phyloP scores from a whole-genome alignment of 108 stramenopile species.

The Asterionellopsis glacialis region DNA sequence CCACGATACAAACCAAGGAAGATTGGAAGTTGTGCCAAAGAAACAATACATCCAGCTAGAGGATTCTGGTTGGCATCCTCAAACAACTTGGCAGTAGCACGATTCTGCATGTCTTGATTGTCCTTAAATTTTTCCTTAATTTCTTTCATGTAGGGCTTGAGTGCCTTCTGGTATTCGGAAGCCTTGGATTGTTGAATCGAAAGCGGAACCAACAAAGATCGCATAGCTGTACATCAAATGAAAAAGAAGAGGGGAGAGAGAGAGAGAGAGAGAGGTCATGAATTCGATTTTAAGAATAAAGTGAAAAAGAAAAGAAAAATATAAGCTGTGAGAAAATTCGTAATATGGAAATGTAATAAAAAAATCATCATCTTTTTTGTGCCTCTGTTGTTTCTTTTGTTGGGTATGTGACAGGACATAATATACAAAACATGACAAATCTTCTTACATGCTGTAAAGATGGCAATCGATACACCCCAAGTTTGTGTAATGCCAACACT shows the following conservation, averaged over 20 bases:
- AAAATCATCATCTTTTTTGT: too few relatives aligned
- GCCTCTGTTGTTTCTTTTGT: neutral
- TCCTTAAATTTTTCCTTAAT: slow-evolving; percentile 89
- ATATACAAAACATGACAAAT: neutral
- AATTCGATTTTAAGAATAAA: neutral
- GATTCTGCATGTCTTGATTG: slow-evolving; percentile 82
- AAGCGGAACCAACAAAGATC: slow-evolving; percentile 82
- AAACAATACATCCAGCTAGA: slow-evolving; percentile 89
- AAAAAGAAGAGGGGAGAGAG: too few relatives aligned
- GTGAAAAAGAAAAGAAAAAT: neutral
- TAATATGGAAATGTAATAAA: too few relatives aligned
- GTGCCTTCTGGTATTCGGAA: slow-evolving; percentile 87
- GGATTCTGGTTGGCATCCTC: slow-evolving; percentile 92
- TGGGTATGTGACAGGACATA: neutral
- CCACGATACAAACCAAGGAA: slow-evolving; percentile 92
- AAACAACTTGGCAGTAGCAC: slow-evolving; percentile 86
- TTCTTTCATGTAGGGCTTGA: slow-evolving; percentile 86
- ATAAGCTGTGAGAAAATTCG: neutral
- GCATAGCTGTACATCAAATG: slow-evolving; percentile 35
- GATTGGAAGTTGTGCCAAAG: slow-evolving; percentile 88
- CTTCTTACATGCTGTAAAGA: slow-evolving; percentile 69
- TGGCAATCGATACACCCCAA: slow-evolving; percentile 75
- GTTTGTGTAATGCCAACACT: slow-evolving; percentile 63
- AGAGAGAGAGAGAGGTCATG: too few relatives aligned
- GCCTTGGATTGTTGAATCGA: slow-evolving; percentile 85